Evolutionary conservation across 257 asterid species (phyloP), one percentile per base, ranked within the genome.

Genomic region (Fraxinus anomala): DNA sequence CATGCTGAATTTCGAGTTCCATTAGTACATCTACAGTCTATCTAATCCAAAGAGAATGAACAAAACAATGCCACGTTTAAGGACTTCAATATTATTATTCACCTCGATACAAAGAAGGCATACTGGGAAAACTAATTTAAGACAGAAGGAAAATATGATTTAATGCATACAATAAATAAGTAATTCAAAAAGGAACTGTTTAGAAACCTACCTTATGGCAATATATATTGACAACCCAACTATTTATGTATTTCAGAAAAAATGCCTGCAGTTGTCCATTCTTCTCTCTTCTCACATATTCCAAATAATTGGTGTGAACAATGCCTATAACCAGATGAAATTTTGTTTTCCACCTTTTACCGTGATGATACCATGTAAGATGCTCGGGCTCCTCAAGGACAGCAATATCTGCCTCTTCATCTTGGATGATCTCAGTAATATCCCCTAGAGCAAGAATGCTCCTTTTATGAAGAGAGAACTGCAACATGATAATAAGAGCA

Each of bases 371-470:
- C 98, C 99, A 96, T 37, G 98, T 96, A 82, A 96, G 97, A 87
- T 96, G 99, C 91, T 96, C 99, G 1, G 99, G 98, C 86, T 96
- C 99, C 90, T 96, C 99, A 23, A 96, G 96, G 51, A 96, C 97
- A 49, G 98, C 98, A 82, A 96, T 87, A 87, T 96, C 97, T 75
- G 97, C 96, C 76, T 93, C 98, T 5, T 89, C 95, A 77, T 96
- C 97, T 10, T 97, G 97, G 82, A 96, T 93, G 33, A 89, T 87
- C 82, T 87, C 91, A 67, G 99, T 93, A 51, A 96, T 89, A 85
- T 96, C 99, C 65, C 98, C 99, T 74, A 91, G 76, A 67, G 95
- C 99, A 83, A 96, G 88, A 82, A 96, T 96, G 87, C 99, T 96
- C 89, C 97, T 91, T 83, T 93, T 93, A 77, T 84, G 89, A 44